Conservation (phyloP, 202 grass and related monocot genomes). For the Eragrostis tef region DNA sequence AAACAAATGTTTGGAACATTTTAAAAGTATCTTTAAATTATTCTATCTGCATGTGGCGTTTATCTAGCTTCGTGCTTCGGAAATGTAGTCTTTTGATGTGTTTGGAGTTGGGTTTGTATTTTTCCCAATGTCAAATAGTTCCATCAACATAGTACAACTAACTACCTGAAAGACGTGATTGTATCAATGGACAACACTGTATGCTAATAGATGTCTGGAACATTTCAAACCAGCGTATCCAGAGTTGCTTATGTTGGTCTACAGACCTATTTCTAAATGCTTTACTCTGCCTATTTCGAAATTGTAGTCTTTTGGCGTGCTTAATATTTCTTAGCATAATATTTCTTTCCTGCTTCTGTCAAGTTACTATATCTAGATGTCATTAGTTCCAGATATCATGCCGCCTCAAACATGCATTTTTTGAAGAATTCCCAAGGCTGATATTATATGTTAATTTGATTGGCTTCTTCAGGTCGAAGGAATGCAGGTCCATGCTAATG, state of each 20-base stretch:
- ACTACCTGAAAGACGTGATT: no score
- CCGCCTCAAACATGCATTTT: not conserved
- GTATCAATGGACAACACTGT: not conserved
- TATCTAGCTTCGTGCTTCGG: not conserved
- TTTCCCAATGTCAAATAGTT: conserved; percentile 10
- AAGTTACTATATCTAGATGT: conserved; percentile 14
- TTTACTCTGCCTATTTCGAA: not conserved
- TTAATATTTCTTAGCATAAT: not conserved
- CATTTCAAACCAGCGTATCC: not conserved
- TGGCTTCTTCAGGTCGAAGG: conserved; percentile 73
- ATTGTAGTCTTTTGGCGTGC: not conserved
- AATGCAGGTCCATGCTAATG: conserved; percentile 95
- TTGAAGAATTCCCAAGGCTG: not conserved
- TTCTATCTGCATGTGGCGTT: not conserved
- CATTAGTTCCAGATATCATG: not conserved
- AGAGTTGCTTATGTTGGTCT: not conserved
- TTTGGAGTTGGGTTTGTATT: not conserved
- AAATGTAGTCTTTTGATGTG: not conserved
- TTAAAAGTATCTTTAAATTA: not conserved
- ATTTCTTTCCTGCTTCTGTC: not conserved
- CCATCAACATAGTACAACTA: not conserved
- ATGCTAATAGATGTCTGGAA: not conserved
- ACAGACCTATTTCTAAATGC: not conserved
- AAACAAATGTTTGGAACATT: not conserved
- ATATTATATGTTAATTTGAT: conserved; percentile 23